Percentiles rank a stretch among this genome's conserved stretches.
These are phyloP conservation scores for Neospermospora avenae DNA, from an alignment of 2,329 filamentous ascomycete genomes.

Conservation along the genomic window DNA sequence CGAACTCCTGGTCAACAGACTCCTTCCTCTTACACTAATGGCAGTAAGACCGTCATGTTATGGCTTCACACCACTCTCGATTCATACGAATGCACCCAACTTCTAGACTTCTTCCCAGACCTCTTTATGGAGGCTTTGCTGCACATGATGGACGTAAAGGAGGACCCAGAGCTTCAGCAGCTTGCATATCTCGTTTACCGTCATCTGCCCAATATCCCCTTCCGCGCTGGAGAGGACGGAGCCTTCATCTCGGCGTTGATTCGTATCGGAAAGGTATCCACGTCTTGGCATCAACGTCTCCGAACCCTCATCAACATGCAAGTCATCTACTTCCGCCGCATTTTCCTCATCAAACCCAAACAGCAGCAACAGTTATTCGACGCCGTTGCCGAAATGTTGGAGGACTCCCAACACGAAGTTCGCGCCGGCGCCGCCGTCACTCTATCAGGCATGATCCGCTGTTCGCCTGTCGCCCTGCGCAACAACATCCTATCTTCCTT, in stretches of 20 bases:
- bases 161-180: slow-evolving; percentile 92
- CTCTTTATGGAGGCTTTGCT: slow-evolving; percentile 88
- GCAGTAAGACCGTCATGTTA: slow-evolving; percentile 90
- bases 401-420: slow-evolving; percentile 89
- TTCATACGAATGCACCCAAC: slow-evolving; percentile 87
- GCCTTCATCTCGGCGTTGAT: slow-evolving; percentile 84
- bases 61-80: slow-evolving; percentile 93
- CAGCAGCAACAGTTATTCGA: slow-evolving; percentile 82
- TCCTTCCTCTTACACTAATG: slow-evolving; percentile 90
- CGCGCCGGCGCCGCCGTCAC: slow-evolving; percentile 90
- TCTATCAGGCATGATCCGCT: slow-evolving; percentile 95
- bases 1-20: slow-evolving; percentile 85
- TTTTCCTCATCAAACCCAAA: slow-evolving; percentile 75
- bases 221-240: slow-evolving; percentile 79
- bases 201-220: slow-evolving; percentile 91
- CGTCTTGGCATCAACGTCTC: slow-evolving; percentile 93
- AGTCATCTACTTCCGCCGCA: slow-evolving; percentile 93
- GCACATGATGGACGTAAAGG: slow-evolving; percentile 99
- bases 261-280: slow-evolving; percentile 76
- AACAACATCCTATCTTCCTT: slow-evolving; percentile 73
- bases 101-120: slow-evolving; percentile 86
- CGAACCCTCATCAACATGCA: slow-evolving; percentile 97
- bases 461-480: slow-evolving; percentile 78
- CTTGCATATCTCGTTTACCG: slow-evolving; percentile 96
- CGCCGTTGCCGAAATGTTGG: slow-evolving; percentile 93